Conservation (phyloP, 2,329 filamentous ascomycete species). For the Epichloe scottii region DNA sequence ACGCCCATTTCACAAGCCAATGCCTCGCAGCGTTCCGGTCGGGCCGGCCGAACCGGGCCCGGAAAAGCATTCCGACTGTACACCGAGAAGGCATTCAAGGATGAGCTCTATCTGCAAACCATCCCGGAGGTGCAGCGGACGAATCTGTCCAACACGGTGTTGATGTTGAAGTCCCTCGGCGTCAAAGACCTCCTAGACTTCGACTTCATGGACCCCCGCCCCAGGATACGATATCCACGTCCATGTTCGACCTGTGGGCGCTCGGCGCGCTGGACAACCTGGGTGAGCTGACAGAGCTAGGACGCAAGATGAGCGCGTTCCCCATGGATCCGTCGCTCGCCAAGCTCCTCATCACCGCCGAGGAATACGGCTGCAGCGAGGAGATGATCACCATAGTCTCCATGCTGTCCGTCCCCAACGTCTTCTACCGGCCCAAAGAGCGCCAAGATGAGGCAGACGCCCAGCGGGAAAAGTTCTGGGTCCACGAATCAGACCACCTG, state of each 20-base stretch:
- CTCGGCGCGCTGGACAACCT: slow-evolving; percentile 88
- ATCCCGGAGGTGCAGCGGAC: slow-evolving; percentile 97
- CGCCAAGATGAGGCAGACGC: slow-evolving; percentile 92
- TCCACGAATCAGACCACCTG: slow-evolving; percentile 91
- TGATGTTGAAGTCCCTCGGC: slow-evolving; percentile 86
- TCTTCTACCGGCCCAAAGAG: slow-evolving; percentile 95
- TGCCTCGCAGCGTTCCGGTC: slow-evolving; percentile 81
- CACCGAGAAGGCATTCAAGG: slow-evolving; percentile 88
- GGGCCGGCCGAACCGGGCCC: slow-evolving; percentile 86
- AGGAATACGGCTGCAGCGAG: slow-evolving; percentile 84
- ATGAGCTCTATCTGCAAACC: slow-evolving; percentile 91
- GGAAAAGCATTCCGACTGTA: slow-evolving; percentile 92
- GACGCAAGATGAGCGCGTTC: slow-evolving; percentile 89
- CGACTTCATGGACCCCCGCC: slow-evolving; percentile 99
- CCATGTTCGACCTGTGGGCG: slow-evolving; percentile 94
- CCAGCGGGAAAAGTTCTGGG: slow-evolving; percentile 94
- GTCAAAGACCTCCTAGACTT: slow-evolving; percentile 93
- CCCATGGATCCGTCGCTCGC: slow-evolving; percentile 95
- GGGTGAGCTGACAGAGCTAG: slow-evolving; percentile 77
- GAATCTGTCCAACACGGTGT: slow-evolving; percentile 86
- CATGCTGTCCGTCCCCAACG: slow-evolving; percentile 92
- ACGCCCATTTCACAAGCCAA: slow-evolving; percentile 97
- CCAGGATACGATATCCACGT: slow-evolving; percentile 94
- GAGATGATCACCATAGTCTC: slow-evolving; percentile 98
- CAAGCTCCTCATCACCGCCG: slow-evolving; percentile 85